Base-by-base conservation (phyloP, 2,329 filamentous ascomycete species). In the Alternaria gaisen region DNA sequence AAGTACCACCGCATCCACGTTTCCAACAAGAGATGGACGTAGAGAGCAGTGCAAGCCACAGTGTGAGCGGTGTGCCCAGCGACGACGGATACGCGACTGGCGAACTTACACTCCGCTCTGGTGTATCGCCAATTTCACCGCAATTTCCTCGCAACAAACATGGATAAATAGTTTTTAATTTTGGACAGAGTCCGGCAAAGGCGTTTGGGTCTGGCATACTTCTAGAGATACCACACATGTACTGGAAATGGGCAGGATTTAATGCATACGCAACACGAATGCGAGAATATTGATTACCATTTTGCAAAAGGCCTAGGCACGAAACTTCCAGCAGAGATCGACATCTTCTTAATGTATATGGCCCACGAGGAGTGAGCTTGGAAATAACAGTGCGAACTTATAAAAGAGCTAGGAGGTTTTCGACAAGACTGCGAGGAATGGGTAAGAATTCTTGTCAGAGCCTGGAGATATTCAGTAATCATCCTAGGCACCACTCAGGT, bases 61-160 rank as follows among this genome's bases (percentile, higher is more conserved):
- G 60, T 8, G 58, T 69, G 52, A 76, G 72, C 44, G 63, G 63
- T 28, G 61, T 64, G 20, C 66, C 67, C 20, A 75, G 71, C 28
- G 71, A 72, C 5, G 68, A 73, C 57, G 67, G 64, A 7, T 59
- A 55, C 8, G 51, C 58, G n/a, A 60, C 53, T 16, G 38, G 60
- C 24, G 66, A 64, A 10, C 2, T 44, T 30, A 58, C 56, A 16
- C 41, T 42, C 3, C 53, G 59, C 12, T 63, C 56, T 7, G 64
- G 54, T 8, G 63, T 72, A 22, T 71, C 68, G 47, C 70, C 70
- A 34, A 51, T 72, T 44, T 67, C 67, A 24, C 54, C 51, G 9
- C 51, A 53, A 3, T 42, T 50, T 4, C 50, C 41, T 4, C 54
- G 53, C 3, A 24, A 28, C 7, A 53, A 22, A 20, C 18, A 38